Base-by-base conservation (phyloP, 169 alveolate genomes). In the Plasmodium cynomolgi region DNA sequence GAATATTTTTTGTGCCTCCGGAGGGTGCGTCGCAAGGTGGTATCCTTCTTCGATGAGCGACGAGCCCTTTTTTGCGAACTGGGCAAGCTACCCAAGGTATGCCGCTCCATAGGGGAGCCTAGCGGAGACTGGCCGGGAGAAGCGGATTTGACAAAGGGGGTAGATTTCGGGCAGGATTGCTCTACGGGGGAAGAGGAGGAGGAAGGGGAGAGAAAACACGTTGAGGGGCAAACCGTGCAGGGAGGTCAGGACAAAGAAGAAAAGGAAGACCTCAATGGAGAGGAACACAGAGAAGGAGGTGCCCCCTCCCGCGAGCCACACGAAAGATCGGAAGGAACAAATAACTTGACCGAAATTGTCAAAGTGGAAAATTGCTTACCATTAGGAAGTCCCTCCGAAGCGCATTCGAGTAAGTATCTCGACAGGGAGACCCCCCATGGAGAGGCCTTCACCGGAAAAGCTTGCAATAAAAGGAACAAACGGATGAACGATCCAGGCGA, bases 1-100 rank as follows among this genome's bases (percentile, higher is more conserved):
- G 33, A 81, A 84, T 33, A 58, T 77, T 79, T 88, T 62, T 80
- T 44, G 5, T 37, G 6, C 20, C 29, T 84, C 47, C 84, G 75
- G 71, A 84, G 54, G 17, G 34, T 72, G 47, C 54, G 23, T n/a
- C 73, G n/a, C 29, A 84, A 84, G 15, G 75, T 84, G 15, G 7
- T 20, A 34, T 26, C 47, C 77, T 84, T 72, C 50, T 6, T 72
- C 17, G n/a, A 39, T 2, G 84, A 44, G 17, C 74, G 20, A 11
- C 31, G 15, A 41, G 72, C 31, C 39, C 56, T 71, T 84, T 72
- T 68, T 26, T n/a, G 11, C 11, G 77, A 71, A 23, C 75, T 37
- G 26, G 5, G 17, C 1, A 68, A 39, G 1, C 20, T 33, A 23
- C n/a, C 34, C 50, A 56, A 84, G 75, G 33, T 84, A 1, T 84